Base-by-base conservation (phyloP, 345 rosid species). In the Citropsis articulata region DNA sequence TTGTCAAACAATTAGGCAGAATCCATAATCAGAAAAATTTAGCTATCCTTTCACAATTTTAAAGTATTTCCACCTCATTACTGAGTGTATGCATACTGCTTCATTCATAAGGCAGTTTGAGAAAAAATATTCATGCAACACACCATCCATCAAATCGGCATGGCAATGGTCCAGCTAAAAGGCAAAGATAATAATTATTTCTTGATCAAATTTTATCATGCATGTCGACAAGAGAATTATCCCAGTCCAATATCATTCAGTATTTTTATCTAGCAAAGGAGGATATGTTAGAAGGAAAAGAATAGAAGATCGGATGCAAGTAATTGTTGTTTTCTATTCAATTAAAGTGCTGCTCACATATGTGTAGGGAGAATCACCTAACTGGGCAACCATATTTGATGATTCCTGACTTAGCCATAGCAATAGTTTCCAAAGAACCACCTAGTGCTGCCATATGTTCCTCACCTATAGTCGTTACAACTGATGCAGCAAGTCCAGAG, bases 391-490 rank as follows among this genome's bases (percentile, higher is more conserved):
- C 75, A 10, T 80, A 82, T 83, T 94, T 94, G 63, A 90, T 89
- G 78, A 94, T 92, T 85, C 97, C 98, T 25, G 97, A 87, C 84
- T 96, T 96, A 30, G 98, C 97, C 83, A 85, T 74, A 45, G 98
- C 97, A 81, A 93, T 92, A 72, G 85, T 92, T 85, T 95, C 94
- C 75, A 94, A 83, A 27, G 99, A 93, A 78, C 98, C 97, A 31
- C 99, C 98, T 7, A 93, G 87, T 0, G 99, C 97, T 69, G 85
- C 91, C 85, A 91, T 77, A 76, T 96, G 97, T 78, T 96, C 97
- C 83, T 89, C 88, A 7, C 97, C 93, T 27, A 94, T 90, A 3
- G 92, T 90, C 59, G 99, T 96, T 85, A 96, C 91, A 62, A 96
- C 79, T 0, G 97, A 89, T 42, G 88, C 89, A 71, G 88, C 87